These are phyloP conservation scores for Ceratobasidium sp. DNA, from an alignment of 1,284 basidiomycete species.

Conservation along the genomic window DNA sequence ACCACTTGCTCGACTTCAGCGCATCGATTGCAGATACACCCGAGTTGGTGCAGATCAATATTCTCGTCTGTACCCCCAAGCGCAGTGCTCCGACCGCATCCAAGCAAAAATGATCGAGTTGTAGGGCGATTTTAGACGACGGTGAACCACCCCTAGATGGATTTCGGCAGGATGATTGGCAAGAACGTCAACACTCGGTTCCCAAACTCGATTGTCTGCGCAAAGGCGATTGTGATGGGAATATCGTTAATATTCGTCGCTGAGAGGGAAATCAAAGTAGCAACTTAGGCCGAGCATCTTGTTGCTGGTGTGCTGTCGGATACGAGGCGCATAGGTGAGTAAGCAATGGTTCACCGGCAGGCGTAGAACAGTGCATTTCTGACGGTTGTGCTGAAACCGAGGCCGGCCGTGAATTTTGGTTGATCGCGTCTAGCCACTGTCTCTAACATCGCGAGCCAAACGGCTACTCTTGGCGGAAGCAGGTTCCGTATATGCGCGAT, in stretches of 20 bases:
- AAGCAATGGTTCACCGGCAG: background rate
- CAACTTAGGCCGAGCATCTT: background rate
- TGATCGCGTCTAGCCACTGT: background rate
- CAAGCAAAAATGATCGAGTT: background rate
- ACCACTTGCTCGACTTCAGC: background rate
- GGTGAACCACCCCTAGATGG: background rate
- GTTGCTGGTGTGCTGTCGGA: background rate
- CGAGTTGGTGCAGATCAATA: conserved; percentile 4
- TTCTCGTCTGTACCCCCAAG: background rate
- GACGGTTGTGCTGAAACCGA: background rate
- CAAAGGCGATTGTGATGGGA: conserved; percentile 13
- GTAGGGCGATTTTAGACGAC: background rate
- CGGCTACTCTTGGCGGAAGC: background rate
- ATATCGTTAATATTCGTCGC: background rate
- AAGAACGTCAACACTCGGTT: conserved; percentile 1
- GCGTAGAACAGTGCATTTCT: background rate
- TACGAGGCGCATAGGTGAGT: background rate
- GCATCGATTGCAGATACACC: background rate
- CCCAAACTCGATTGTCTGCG: background rate
- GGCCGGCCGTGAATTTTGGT: background rate
- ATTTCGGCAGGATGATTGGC: background rate
- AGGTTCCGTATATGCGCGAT: background rate
- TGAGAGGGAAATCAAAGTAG: background rate
- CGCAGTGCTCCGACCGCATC: background rate
- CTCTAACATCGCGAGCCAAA: background rate